phyloP scores from a whole-genome alignment of 495 filamentous ascomycete genomes.

The Aspergillus sclerotiicarbonarius region DNA sequence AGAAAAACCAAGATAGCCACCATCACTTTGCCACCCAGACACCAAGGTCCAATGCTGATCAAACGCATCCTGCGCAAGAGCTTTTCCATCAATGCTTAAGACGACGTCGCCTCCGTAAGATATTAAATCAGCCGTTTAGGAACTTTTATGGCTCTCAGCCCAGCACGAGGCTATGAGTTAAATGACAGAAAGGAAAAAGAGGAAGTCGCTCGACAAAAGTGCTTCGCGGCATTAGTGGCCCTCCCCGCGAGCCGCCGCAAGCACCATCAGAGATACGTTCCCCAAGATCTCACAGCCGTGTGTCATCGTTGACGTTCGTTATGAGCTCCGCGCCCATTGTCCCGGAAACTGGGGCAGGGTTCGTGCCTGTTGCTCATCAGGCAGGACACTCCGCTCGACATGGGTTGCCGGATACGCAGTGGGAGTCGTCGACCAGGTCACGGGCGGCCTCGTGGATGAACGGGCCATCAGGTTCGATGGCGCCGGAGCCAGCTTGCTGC shows the following conservation, averaged over 20 bases:
- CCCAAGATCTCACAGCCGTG: no score
- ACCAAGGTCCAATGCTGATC: constrained; percentile 10
- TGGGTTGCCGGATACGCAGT: constrained; percentile 11
- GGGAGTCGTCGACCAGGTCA: constrained; percentile 11
- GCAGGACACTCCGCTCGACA: constrained; percentile 6
- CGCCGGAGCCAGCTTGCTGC: neutral
- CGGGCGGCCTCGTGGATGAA: constrained; percentile 9
- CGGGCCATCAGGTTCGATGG: constrained; percentile 8
- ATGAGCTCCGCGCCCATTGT: constrained; percentile 14
- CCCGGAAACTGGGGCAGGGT: constrained; percentile 14
- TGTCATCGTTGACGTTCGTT: neutral
- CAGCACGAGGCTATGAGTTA: neutral
- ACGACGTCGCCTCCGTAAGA: neutral
- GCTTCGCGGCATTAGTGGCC: neutral
- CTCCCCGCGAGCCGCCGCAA: neutral
- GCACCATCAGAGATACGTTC: neutral
- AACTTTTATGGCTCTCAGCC: neutral
- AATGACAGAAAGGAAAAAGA: neutral
- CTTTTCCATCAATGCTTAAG: constrained; percentile 10
- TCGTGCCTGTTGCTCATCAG: constrained; percentile 13
- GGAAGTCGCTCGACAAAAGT: neutral
- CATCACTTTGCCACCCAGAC: neutral
- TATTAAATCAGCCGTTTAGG: neutral
- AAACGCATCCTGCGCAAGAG: constrained; percentile 1
- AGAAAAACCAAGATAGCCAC: neutral